Base-by-base conservation (phyloP, 257 asterid genomes). In the Ligustrum vulgare region DNA sequence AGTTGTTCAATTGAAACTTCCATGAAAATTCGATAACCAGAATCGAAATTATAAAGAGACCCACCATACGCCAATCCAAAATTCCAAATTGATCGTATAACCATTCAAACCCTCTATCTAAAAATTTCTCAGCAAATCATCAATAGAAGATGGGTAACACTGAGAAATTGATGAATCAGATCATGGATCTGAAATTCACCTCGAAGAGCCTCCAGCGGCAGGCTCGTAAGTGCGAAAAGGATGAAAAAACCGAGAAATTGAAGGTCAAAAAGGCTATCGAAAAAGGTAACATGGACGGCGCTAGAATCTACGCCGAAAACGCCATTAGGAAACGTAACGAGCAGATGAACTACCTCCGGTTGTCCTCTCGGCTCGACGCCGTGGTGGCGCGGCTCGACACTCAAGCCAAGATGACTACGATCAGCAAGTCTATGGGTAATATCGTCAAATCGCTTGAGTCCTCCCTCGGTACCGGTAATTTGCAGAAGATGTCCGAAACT, bases 241-340 rank as follows among this genome's bases (percentile, higher is more conserved):
- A 93, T 75, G 99, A 95, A 71, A 95, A 94, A 47, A 0, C 98
- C 4, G 98, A 93, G 87, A 95, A 95, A 70, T 78, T 95, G 73
- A 95, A 95, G 91, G 93, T 95, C 1, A 93, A 92, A 62, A 94
- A 92, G 36, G 99, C 98, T 28, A 95, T 95, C 87, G 98, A 95
- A 87, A 95, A 95, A 67, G 99, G 99, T 0, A 95, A 95, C 90
- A 86, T 95, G 97, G 99, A 95, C 83, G 99, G 98, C 41, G 98
- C 97, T 0, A 86, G 99, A 67, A 95, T 93, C 89, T 93, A 95
- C 90, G 98, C 99, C 77, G 97, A 95, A 89, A 95, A 95, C 80
- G 86, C 98, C 35, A 95, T 95, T 84, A 93, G 98, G 22, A 95
- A 95, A 82, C 95, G 96, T 37, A 92, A 31, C 91, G 98, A 95